Conservation (phyloP, 83 land plant genomes). For the Isoetes engelmannii region DNA sequence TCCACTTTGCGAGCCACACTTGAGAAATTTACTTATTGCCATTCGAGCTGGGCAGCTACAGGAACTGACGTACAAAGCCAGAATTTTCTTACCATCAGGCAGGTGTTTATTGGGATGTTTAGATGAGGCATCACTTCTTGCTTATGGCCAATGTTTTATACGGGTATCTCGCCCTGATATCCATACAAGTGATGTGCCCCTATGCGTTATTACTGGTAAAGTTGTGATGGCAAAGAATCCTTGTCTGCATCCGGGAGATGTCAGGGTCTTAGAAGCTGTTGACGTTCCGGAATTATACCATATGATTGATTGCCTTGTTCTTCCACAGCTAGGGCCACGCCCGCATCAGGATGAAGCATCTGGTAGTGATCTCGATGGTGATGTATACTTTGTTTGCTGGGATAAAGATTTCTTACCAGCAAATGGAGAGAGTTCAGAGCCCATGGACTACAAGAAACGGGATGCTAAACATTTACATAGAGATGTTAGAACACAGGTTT, state of each 20-base stretch:
- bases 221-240: constrained; percentile 37
- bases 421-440: constrained; percentile 23
- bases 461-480: background rate
- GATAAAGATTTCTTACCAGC: constrained; percentile 64
- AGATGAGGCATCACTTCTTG: constrained; percentile 60
- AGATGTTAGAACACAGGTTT: constrained; percentile 19
- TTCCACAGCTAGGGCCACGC: constrained; percentile 66
- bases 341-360: constrained; percentile 83
- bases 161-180: constrained; percentile 47
- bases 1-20: constrained; percentile 64
- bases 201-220: constrained; percentile 23
- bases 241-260: constrained; percentile 37
- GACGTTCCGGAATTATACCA: constrained; percentile 28
- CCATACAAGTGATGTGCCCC: constrained; percentile 11
- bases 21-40: constrained; percentile 53
- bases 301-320: constrained; percentile 34
- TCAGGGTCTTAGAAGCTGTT: constrained; percentile 26
- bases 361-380: constrained; percentile 91
- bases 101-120: constrained; percentile 82
- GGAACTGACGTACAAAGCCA: constrained; percentile 48
- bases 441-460: constrained; percentile 30
- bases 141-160: constrained; percentile 74
- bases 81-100: constrained; percentile 69
- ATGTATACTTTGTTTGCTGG: constrained; percentile 82
- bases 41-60: constrained; percentile 55